phyloP scores from a whole-genome alignment of 257 asterid genomes.

The Przewalskia tangutica region DNA sequence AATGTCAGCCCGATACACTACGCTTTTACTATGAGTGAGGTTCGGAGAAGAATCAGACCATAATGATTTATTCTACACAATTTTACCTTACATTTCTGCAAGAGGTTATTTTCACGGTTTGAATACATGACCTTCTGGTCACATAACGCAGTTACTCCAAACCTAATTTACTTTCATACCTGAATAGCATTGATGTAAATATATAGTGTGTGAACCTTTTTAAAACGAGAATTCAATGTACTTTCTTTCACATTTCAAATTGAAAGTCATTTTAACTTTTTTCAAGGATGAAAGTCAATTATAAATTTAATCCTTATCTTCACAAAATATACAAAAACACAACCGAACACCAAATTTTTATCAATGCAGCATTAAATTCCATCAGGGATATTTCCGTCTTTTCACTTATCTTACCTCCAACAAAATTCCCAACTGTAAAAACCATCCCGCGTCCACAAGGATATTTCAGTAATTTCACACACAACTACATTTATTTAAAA shows the following conservation, averaged over 20 bases:
- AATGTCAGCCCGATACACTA: too few relatives aligned
- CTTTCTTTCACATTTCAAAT: not conserved
- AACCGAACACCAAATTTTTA: not conserved
- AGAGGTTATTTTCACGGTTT: too few relatives aligned
- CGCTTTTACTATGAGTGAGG: too few relatives aligned
- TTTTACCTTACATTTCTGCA: too few relatives aligned
- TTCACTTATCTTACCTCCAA: not conserved
- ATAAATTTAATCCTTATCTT: not conserved
- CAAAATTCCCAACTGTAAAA: conserved; percentile 3
- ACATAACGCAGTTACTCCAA: too few relatives aligned
- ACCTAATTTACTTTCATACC: not conserved
- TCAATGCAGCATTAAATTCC: not conserved
- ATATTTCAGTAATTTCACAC: not conserved
- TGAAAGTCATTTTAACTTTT: not conserved
- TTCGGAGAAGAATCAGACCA: too few relatives aligned
- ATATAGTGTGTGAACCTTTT: not conserved
- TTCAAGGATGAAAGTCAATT: not conserved
- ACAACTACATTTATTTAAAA: conserved; percentile 36
- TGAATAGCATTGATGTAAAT: too few relatives aligned
- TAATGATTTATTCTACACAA: too few relatives aligned
- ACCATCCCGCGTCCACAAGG: not conserved
- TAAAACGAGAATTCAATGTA: not conserved
- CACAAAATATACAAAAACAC: not conserved
- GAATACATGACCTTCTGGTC: too few relatives aligned
- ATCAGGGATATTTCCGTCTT: conserved; percentile 19